Conservation (phyloP, 306 rosid genomes). For the Urtica urens region DNA sequence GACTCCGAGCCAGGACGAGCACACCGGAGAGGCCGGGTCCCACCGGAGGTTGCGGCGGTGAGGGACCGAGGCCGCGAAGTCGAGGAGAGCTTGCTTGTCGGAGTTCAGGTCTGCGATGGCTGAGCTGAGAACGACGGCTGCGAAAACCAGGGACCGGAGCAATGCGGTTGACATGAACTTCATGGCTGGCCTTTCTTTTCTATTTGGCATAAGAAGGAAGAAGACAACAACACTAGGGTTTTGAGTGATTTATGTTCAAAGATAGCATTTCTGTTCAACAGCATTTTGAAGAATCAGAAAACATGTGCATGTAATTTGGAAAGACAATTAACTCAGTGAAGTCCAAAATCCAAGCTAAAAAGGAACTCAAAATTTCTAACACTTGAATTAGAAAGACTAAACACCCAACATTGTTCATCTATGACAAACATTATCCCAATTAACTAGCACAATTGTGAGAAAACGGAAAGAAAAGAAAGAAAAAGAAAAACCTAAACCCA, state of each 20-base stretch:
- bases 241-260: constrained; percentile 17
- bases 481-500: constrained; percentile 11
- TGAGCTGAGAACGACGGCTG: constrained; percentile 31
- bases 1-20: constrained; percentile 74
- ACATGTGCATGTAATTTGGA: too few species aligned
- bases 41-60: constrained; percentile 60
- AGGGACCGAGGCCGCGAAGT: constrained; percentile 52
- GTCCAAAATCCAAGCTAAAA: background rate
- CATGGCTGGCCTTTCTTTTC: constrained; percentile 38
- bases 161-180: constrained; percentile 29
- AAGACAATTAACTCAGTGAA: background rate
- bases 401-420: constrained; percentile 11
- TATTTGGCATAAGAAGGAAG: too few species aligned
- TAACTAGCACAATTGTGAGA: constrained; percentile 23
- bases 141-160: constrained; percentile 30
- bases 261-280: too few species aligned
- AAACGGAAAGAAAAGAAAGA: constrained; percentile 1
- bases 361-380: constrained; percentile 3
- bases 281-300: background rate
- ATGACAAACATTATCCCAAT: constrained; percentile 7
- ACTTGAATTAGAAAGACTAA: constrained; percentile 10
- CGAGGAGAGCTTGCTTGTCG: constrained; percentile 75
- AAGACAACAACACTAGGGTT: too few species aligned
- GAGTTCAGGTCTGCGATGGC: constrained; percentile 49
- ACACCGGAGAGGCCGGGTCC: constrained; percentile 44